These are phyloP conservation scores for Leccinum imitatum DNA, from an alignment of 768 basidiomycete species.

Conservation along the genomic window DNA sequence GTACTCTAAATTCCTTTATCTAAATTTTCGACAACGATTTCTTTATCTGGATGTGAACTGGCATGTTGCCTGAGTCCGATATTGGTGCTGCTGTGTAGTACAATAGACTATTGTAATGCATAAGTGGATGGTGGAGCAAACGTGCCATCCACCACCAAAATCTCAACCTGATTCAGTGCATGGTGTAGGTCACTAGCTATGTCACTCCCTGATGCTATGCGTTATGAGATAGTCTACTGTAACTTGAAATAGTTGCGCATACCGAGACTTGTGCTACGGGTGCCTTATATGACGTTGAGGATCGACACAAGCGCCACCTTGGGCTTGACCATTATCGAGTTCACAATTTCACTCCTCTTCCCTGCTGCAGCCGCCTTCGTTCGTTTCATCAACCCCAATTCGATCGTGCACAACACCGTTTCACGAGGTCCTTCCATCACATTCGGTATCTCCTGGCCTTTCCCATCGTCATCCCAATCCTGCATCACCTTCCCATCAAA, in stretches of 20 bases:
- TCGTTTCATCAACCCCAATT: slow-evolving; percentile 31
- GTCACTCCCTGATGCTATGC: too few species aligned
- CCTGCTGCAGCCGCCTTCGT: slow-evolving; percentile 10
- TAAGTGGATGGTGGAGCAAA: too few species aligned
- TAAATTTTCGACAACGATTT: background rate
- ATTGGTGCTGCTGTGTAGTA: too few species aligned
- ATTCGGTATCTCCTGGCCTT: background rate
- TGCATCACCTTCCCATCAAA: slow-evolving; percentile 23
- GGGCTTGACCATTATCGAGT: slow-evolving; percentile 30
- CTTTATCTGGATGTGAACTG: background rate
- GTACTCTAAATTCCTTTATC: slow-evolving; percentile 15
- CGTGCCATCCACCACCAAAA: too few species aligned
- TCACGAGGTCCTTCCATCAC: background rate
- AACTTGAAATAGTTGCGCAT: too few species aligned
- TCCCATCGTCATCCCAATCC: slow-evolving; percentile 24
- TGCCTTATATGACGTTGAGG: slow-evolving; percentile 18
- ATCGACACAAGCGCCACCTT: slow-evolving; percentile 35
- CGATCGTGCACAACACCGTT: slow-evolving; percentile 32
- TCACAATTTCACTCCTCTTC: slow-evolving; percentile 14
- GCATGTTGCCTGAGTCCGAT: background rate
- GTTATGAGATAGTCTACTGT: too few species aligned
- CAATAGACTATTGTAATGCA: too few species aligned
- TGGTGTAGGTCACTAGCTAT: too few species aligned
- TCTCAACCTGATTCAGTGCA: too few species aligned
- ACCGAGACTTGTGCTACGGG: background rate